Evolutionary conservation across 768 basidiomycete genomes (phyloP), one percentile per base, ranked within the genome.

Genomic region (Zangia roseola): DNA sequence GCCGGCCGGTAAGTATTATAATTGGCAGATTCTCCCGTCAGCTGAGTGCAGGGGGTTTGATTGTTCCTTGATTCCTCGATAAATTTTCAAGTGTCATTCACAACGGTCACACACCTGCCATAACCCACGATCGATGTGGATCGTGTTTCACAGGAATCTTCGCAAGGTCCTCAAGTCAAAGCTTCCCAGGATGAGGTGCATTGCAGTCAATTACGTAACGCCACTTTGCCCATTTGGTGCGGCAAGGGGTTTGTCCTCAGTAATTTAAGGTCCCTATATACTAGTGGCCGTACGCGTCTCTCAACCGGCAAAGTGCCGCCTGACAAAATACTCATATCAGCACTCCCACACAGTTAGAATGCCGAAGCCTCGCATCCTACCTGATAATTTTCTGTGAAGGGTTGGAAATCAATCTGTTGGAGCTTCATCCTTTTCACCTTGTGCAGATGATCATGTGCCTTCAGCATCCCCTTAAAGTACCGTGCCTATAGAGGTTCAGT

Each of bases 401-500:
- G 66, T 16, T 70, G 76, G 5, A 88, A 67, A 20, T 87, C 86
- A 44, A 76, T 76, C 40, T 84, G 83, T 33, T 72, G 65, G 3
- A 94, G 74, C 53, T 80, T 79, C 53, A 89, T 45, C 57, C 83
- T 81, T 65, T 85, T 86, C 17, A 97, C 76, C 54, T 75, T 77
- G 5, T 78, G 72, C 34, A 88, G 69, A 60, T 93, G 91, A 42
- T 80, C 81, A 2, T 86, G 84, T 2, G 77, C 75, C 53, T 78
- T 82, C 55, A 97, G 65, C 81, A 97, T 87, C 5, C 70, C 66
- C 67, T 94, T 95, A 76, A 97, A 97, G 60, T 90, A 83, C 10
- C 88, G 80, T 6, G 91, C 91, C 91, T 93, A 52, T 12, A 44
- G 28, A 49, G 5, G 23, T 23, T 58, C 26, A 46, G 20, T 7